These are phyloP conservation scores for Russula virescens DNA, from an alignment of 768 basidiomycete genomes.

Conservation along the genomic window DNA sequence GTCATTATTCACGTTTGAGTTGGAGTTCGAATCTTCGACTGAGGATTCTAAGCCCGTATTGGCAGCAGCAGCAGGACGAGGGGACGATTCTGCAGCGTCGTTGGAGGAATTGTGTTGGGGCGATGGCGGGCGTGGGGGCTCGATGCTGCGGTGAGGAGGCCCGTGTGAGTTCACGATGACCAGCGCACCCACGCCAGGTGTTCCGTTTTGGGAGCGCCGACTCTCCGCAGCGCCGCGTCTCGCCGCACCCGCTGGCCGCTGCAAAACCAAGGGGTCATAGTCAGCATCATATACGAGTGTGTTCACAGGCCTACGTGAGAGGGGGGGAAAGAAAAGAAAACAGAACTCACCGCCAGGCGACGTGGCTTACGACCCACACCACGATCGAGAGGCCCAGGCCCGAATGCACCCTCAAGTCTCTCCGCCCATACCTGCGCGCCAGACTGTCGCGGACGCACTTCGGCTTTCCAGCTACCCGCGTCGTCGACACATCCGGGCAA, in stretches of 20 bases:
- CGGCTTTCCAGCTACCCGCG: not conserved
- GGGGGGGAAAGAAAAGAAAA: not conserved
- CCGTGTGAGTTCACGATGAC: not conserved
- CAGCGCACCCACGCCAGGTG: not conserved
- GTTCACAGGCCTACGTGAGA: not conserved
- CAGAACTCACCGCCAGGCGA: slow-evolving; percentile 8
- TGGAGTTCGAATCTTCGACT: not conserved
- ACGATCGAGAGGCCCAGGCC: slow-evolving; percentile 18
- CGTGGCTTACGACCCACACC: slow-evolving; percentile 21
- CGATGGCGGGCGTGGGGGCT: not conserved
- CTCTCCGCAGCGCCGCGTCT: not conserved
- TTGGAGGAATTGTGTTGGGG: not conserved
- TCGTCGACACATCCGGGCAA: not conserved
- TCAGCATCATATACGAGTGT: not conserved
- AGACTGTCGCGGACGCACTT: slow-evolving; percentile 11
- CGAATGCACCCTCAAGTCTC: slow-evolving; percentile 19
- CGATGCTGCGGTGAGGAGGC: not conserved
- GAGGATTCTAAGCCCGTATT: not conserved
- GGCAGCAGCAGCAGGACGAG: not conserved
- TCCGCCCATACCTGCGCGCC: slow-evolving; percentile 15
- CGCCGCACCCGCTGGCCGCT: slow-evolving; percentile 6
- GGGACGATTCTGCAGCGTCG: not conserved
- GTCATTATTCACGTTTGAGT: not conserved
- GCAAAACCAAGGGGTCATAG: not conserved
- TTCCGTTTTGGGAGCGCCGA: not conserved